A percentile compares a stretch with the other conserved stretches of the same genome.
phyloP scores from a whole-genome alignment of 2,329 filamentous ascomycete species.

The Rutstroemia sp. region DNA sequence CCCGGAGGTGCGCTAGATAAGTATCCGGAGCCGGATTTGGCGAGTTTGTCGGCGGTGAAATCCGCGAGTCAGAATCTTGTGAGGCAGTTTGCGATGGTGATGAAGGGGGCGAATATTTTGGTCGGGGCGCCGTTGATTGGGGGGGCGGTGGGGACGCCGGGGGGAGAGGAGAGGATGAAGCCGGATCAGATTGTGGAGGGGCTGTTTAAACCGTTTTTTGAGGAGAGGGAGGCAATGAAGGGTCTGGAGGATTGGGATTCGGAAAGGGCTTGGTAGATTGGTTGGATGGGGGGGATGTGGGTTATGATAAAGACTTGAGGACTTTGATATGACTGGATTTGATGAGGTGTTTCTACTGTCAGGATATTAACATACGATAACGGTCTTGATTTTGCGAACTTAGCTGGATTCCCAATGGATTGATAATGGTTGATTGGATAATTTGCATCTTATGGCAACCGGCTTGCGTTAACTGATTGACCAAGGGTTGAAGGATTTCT shows the following conservation, averaged over 20 bases:
- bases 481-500: no score
- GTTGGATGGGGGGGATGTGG: background rate
- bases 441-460: no score
- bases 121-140: constrained; percentile 1
- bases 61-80: constrained; percentile 2
- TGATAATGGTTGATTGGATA: no score
- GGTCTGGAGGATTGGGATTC: background rate
- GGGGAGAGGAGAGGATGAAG: background rate
- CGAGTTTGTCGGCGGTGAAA: background rate
- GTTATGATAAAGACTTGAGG: background rate
- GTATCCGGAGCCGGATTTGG: background rate
- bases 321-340: background rate
- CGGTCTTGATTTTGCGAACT: no score
- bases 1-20: background rate
- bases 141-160: background rate
- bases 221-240: background rate
- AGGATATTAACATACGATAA: no score
- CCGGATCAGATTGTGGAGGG: background rate
- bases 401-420: no score
- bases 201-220: background rate
- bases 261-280: background rate
- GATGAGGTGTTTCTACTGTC: background rate
- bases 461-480: no score
- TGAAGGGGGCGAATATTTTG: background rate
- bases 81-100: background rate